Base-by-base conservation (phyloP, 306 rosid genomes). In the Vigna trinervia region DNA sequence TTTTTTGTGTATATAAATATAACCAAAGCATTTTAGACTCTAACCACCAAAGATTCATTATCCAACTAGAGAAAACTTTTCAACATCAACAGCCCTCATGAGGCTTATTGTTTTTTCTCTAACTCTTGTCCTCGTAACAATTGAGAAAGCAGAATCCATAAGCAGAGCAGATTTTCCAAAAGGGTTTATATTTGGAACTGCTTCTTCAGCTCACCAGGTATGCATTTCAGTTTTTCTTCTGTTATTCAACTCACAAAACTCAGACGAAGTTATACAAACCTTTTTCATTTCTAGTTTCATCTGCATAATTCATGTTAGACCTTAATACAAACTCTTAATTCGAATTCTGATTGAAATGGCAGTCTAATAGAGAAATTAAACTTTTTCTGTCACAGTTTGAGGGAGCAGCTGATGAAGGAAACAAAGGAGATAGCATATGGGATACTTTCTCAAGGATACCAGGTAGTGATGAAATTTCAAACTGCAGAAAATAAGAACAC, bases 161-260 rank as follows among this genome's bases (percentile, higher is more conserved):
- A 83, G 88, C 86, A 89, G 97, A 78, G 81, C 57, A 80, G 93
- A 94, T 80, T 94, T 94, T 85, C 98, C 98, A 67, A 71, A 90
- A 4, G 96, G 93, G 57, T 94, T 94, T 62, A 23, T 90, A 41
- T 94, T 94, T 80, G 97, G 98, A 83, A 94, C 97, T 64, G 98
- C 98, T 84, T 90, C 98, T 73, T 94, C 98, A 36, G 98, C 98
- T 64, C 82, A 84, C 82, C 98, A 94, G 98, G 98, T 94, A 90
- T 22, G 64, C 62, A 69, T 67, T 30, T 32, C 10, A 32, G 11
- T 56, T 64, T 79, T 20, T 6, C 26, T 5, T 84, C 59, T 39
- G 34, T 23, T 34, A 46, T 45, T 63, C 53, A 13, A 6, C 30
- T 0, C 3, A 59, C 20, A 28, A 28, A 26, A 59, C 65, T 28